A percentile compares a stretch with the other conserved stretches of the same genome.
These are phyloP conservation scores for Vaccinium corymbosum DNA, from an alignment of 148 eudicot genomes.

Conservation along the genomic window DNA sequence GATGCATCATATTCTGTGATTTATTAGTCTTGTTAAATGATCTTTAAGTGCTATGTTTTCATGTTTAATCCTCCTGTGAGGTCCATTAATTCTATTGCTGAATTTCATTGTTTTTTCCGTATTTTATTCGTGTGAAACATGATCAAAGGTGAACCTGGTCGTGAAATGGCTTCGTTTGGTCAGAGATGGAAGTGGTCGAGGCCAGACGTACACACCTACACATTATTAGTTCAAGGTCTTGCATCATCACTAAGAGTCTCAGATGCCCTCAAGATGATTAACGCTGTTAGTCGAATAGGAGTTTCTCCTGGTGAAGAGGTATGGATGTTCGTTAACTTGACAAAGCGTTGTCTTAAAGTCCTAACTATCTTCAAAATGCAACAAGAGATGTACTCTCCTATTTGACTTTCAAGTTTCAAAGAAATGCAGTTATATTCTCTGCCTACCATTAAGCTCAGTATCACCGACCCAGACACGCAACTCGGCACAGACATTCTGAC, in stretches of 20 bases:
- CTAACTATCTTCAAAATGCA: not conserved
- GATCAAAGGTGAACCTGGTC: slow-evolving; percentile 28
- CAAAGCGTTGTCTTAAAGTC: not conserved
- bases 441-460: not conserved
- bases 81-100: not conserved
- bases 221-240: slow-evolving; percentile 60
- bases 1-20: not conserved
- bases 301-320: slow-evolving; percentile 93
- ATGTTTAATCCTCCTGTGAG: not conserved
- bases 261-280: slow-evolving; percentile 71
- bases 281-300: slow-evolving; percentile 66
- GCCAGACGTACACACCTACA: slow-evolving; percentile 66
- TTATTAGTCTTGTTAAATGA: not conserved
- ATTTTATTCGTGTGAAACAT: not conserved
- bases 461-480: not conserved
- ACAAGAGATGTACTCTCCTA: not conserved
- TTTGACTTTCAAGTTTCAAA: slow-evolving; percentile 4
- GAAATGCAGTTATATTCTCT: not conserved
- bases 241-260: slow-evolving; percentile 84
- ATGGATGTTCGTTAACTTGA: not conserved
- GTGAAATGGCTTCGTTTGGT: slow-evolving; percentile 38
- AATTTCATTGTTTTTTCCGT: not conserved
- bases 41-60: not conserved
- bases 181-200: slow-evolving; percentile 93
- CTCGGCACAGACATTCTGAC: not conserved